Base-by-base conservation (phyloP, 306 rosid genomes). In the Biancaea sappan region DNA sequence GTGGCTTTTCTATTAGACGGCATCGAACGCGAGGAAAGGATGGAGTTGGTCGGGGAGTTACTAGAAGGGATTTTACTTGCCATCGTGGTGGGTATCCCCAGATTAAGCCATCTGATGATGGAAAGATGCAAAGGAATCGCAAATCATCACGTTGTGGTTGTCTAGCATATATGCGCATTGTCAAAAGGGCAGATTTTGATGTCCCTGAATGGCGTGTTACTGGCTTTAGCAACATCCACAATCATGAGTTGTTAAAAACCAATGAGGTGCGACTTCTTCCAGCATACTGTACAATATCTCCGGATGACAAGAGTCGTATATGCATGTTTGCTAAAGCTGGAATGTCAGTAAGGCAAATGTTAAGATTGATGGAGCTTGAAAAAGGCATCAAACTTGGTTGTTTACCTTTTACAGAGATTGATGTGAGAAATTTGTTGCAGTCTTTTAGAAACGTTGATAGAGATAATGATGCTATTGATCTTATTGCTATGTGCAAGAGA, bases 251-350 rank as follows among this genome's bases (percentile, higher is more conserved):
- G 66, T 63, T 88, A 72, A 90, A 85, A 76, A 80, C 91, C 40
- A 90, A 73, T 81, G 89, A 92, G 83, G 84, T 88, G 35, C 78
- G 84, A 35, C 87, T 83, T 58, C 88, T 88, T 75, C 92, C 89
- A 3, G 83, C 96, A 15, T 85, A 84, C 32, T 86, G 94, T 76
- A 79, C 91, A 43, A 86, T 92, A 62, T 85, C 97, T 47, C 77
- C 96, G 0, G 96, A 92, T 74, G 97, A 92, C 83, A 92, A 90
- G 89, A 85, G 93, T 57, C 89, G 89, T 67, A 90, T 92, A 68
- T 92, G 97, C 76, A 84, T 88, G 87, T 92, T 88, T 82, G 97
- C 96, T 37, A 90, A 90, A 78, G 97, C 97, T 59, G 96, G 96
- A 71, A 92, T 92, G 97, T 90, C 97, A 4, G 97, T 88, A 48